These are phyloP conservation scores for Knufia petricola DNA, from an alignment of 2,329 filamentous ascomycete genomes.

Conservation along the genomic window DNA sequence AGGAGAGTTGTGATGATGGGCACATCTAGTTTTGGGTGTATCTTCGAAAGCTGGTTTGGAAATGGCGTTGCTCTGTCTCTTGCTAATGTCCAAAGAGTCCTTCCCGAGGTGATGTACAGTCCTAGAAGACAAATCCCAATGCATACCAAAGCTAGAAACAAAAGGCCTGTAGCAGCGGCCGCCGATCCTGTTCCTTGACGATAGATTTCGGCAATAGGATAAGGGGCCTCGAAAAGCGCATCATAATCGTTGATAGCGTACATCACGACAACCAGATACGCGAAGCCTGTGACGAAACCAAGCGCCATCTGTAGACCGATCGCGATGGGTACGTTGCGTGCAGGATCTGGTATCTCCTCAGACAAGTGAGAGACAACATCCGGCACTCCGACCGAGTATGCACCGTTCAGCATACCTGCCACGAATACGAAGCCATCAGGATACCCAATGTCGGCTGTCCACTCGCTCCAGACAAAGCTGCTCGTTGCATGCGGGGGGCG, in stretches of 20 bases:
- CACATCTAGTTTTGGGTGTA: conserved; percentile 40
- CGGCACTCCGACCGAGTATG: conserved; percentile 57
- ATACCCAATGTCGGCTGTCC: conserved; percentile 41
- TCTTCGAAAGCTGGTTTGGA: conserved; percentile 36
- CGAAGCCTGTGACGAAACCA: conserved; percentile 39
- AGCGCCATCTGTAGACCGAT: conserved; percentile 40
- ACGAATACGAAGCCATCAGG: conserved; percentile 52
- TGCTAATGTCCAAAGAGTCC: conserved; percentile 54
- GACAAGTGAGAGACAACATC: conserved; percentile 46
- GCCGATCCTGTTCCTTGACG: conserved; percentile 46
- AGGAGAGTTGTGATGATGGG: conserved; percentile 49
- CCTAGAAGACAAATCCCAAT: conserved; percentile 45
- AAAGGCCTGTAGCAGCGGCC: conserved; percentile 43
- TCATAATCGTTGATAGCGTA: conserved; percentile 41
- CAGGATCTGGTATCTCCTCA: conserved; percentile 58
- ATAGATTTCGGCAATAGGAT: conserved; percentile 60
- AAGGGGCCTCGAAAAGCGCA: conserved; percentile 36
- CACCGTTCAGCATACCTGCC: conserved; percentile 58
- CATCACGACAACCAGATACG: conserved; percentile 45
- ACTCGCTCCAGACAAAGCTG: conserved; percentile 46
- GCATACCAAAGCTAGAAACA: conserved; percentile 46
- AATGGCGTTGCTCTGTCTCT: conserved; percentile 50
- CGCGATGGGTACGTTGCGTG: conserved; percentile 44
- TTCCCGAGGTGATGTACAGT: conserved; percentile 51
- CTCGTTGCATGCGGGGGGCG: conserved; percentile 34